These are phyloP conservation scores for Climacium dendroides DNA, from an alignment of 225 moss, liverwort and hornwort genomes.

Conservation along the genomic window DNA sequence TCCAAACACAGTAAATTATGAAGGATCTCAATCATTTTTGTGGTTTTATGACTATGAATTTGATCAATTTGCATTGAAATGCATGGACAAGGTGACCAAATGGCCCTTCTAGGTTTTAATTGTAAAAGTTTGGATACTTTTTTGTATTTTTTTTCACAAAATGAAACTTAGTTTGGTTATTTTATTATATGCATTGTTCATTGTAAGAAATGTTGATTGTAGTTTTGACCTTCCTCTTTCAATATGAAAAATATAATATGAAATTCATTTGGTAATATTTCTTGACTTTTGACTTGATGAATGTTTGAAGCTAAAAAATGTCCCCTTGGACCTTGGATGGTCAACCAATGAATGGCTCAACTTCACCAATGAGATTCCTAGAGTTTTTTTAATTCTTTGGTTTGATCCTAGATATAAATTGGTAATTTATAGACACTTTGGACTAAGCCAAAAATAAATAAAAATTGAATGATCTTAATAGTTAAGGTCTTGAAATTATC, in stretches of 20 bases:
- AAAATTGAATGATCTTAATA: neutral
- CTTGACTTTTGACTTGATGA: neutral
- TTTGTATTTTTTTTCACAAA: neutral
- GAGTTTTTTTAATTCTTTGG: fast-evolving
- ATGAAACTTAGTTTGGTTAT: neutral
- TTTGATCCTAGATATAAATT: fast-evolving
- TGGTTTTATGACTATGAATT: fast-evolving
- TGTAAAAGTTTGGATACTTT: fast-evolving
- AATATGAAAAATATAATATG: neutral
- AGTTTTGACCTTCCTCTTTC: neutral
- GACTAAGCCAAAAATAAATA: neutral
- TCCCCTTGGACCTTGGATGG: fast-evolving
- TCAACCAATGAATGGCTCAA: neutral
- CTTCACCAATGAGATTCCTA: neutral
- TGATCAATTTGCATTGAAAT: neutral
- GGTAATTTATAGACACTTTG: neutral
- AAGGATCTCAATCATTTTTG: neutral
- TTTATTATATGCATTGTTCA: neutral
- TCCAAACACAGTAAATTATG: no score
- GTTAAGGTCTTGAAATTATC: neutral
- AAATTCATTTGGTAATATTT: neutral
- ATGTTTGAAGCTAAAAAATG: neutral
- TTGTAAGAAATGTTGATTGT: neutral
- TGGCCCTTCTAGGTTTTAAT: neutral
- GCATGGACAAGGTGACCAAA: fast-evolving